Base-by-base conservation (phyloP, 192 early-diverging fungal species). In the Umbelopsis vinacea region DNA sequence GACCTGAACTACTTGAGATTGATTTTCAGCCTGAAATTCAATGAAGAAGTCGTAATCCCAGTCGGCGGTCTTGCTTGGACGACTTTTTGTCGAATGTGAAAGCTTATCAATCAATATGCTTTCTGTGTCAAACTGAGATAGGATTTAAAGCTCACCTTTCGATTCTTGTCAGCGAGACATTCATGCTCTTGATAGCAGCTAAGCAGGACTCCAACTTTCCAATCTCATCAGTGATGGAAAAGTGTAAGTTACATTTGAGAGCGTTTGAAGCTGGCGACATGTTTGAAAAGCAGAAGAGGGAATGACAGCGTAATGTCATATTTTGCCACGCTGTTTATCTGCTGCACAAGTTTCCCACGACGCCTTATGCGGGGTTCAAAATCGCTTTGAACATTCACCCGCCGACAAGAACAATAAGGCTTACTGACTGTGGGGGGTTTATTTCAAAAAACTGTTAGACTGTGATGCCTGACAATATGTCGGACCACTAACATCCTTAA, bases 21-120 rank as follows among this genome's bases (percentile, higher is more conserved):
- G 78, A 78, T 81, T 77, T 40, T 73, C 68, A 2, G 94, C 91
- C 52, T 89, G 83, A 66, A 98, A 95, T 77, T 98, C 97, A 50
- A 98, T 88, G 79, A 91, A 97, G 82, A 98, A 96, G 77, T 98
- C 94, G 77, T 98, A 98, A 52, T 92, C 85, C 53, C 89, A 92
- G 24, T 90, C 90, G 40, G 82, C 81, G 6, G 90, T 91, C 74
- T 86, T 89, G 81, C 89, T 89, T 40, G 97, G 95, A 22, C 97
- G 92, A 46, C 87, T 88, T 40, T n/a, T 26, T 15, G 17, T 8
- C 26, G 19, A 37, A 37, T 37, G 43, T n/a, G 54, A 35, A 46
- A 6, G 33, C 7, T n/a, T 29, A 37, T 29, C 33, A 63, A 37
- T 17, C 33, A 37, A 12, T 6, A 63, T 35, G 17, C 6, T 6